Conservation (phyloP, 306 rosid species). For the Vachellia collinsii region DNA sequence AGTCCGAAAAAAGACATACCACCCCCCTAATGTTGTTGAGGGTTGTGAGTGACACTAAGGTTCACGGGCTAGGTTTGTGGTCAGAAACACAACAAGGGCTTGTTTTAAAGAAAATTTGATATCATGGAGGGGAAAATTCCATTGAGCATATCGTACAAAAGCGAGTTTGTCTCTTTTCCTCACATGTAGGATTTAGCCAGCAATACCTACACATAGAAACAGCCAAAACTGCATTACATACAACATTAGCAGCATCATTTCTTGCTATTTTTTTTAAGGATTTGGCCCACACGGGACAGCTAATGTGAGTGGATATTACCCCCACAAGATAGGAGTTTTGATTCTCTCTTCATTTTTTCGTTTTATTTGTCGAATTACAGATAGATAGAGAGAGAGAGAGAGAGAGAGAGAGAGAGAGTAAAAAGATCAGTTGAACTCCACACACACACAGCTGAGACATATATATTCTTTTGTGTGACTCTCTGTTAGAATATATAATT, state of each 20-base stretch:
- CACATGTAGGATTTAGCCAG: slow-evolving; percentile 66
- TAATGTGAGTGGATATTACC: slow-evolving; percentile 29
- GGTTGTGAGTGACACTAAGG: slow-evolving; percentile 52
- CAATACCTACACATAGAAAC: slow-evolving; percentile 42
- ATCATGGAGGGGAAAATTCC: slow-evolving; percentile 32
- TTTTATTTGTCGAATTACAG: not conserved
- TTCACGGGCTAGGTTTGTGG: slow-evolving; percentile 65
- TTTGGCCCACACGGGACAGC: slow-evolving; percentile 38
- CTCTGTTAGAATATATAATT: not conserved
- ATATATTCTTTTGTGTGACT: not conserved
- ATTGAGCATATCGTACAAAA: slow-evolving; percentile 45
- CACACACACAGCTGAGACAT: not conserved
- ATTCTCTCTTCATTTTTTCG: not conserved
- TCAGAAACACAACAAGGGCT: slow-evolving; percentile 43
- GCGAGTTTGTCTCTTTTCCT: slow-evolving; percentile 71
- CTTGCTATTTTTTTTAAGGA: slow-evolving; percentile 10
- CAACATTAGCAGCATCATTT: slow-evolving; percentile 31
- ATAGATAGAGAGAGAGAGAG: not conserved
- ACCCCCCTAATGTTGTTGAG: slow-evolving; percentile 35
- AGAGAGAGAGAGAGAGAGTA: not conserved
- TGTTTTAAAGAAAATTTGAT: slow-evolving; percentile 25
- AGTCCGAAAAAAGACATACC: slow-evolving; percentile 44
- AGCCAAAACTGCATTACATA: slow-evolving; percentile 52
- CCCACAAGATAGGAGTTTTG: slow-evolving; percentile 50
- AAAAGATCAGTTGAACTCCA: too few species aligned